Conservation (phyloP, 352 stramenopile species). For the Phytophthora brassicae region DNA sequence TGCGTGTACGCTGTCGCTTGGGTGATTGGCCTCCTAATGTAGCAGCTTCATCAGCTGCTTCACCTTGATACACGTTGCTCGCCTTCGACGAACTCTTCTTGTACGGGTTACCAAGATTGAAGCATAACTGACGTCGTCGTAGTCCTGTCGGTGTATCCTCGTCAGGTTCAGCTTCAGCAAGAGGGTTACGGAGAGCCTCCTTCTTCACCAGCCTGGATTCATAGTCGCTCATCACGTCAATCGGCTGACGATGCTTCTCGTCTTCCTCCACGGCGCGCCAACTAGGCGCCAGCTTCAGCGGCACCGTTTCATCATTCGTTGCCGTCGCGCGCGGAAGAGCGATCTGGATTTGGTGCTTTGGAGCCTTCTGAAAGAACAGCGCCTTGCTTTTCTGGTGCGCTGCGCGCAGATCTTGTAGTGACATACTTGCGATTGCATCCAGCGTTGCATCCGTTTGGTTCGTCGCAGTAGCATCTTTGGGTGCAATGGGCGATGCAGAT, state of each 20-base stretch:
- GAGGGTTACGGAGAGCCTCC: constrained; percentile 81
- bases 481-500: constrained; percentile 36
- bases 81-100: constrained; percentile 87
- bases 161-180: constrained; percentile 80
- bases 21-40: constrained; percentile 72
- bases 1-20: constrained; percentile 80
- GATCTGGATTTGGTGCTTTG: constrained; percentile 41
- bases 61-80: constrained; percentile 83
- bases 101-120: constrained; percentile 88
- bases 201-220: constrained; percentile 87
- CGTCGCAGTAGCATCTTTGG: constrained; percentile 22
- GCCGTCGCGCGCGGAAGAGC: constrained; percentile 32
- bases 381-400: constrained; percentile 54
- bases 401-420: constrained; percentile 55
- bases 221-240: constrained; percentile 90
- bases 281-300: constrained; percentile 61
- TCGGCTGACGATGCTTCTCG: constrained; percentile 82
- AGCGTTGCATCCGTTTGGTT: constrained; percentile 37
- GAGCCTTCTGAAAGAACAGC: constrained; percentile 53
- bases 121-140: constrained; percentile 75
- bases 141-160: constrained; percentile 79
- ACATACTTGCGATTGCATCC: constrained; percentile 71
- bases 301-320: constrained; percentile 16
- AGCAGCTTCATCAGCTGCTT: constrained; percentile 85
- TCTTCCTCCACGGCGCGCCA: constrained; percentile 68